Evolutionary conservation across 805 yeast species (phyloP), one percentile per base, ranked within the genome.

Genomic region (Isabelozyma gotoi): DNA sequence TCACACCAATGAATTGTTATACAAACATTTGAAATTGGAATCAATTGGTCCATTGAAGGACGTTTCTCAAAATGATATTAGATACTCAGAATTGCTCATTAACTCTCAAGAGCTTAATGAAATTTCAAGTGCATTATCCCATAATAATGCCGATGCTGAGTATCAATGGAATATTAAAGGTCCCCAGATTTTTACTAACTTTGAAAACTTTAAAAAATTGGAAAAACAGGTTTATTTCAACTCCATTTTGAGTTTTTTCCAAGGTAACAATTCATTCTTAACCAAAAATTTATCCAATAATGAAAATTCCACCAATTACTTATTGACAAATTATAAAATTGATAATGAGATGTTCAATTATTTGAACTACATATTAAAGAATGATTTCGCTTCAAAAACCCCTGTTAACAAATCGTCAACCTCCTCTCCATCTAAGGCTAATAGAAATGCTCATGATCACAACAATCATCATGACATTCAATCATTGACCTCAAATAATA

Each of bases 91-190:
- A 56, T 76, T 78, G 55, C 68, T 80, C 56, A 67, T 62, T 67
- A 76, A 59, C 62, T 76, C 68, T 6, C 68, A 63, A 60, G 69
- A 71, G 67, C 50, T 69, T 60, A 49, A 65, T 56, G 64, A 77
- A 67, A 49, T 63, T 68, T 38, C 61, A 56, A 12, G 60, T 34
- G 51, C 52, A 39, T 40, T 71, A 42, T 40, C 52, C 2, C 20
- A 40, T 3, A 39, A 40, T 21, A 49, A 46, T 38, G 38, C 47
- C 39, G 54, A 65, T 38, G 75, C 80, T 24, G 81, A 77, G 41
- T 71, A 71, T 29, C 77, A 79, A 53, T 89, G 96, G 96, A 83
- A 82, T 48, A 69, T 78, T 42, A 82, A 83, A 59, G 92, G 94
- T 2, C 92, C 96, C 2, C 80, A 76, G 43, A 80, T 85, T 35